Evolutionary conservation across 768 basidiomycete genomes (phyloP).

Genomic region (Hydnomerulius pinastri): DNA sequence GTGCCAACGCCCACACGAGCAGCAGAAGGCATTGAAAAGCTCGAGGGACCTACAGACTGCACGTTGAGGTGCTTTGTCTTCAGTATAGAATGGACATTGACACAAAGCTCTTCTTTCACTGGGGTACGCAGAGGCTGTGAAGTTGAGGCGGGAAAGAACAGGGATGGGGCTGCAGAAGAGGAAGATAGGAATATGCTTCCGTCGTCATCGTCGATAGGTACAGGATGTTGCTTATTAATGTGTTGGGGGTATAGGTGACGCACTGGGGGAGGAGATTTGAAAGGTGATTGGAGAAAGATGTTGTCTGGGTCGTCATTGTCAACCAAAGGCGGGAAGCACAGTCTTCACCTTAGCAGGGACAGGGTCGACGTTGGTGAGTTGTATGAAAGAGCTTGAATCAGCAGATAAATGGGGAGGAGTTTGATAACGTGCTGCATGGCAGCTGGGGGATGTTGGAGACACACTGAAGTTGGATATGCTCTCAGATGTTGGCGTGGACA

Average conservation of each 20-base stretch:
- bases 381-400: slow-evolving; percentile 34
- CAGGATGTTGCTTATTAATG: slow-evolving; percentile 33
- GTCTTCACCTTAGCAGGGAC: slow-evolving; percentile 55
- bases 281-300: slow-evolving; percentile 56
- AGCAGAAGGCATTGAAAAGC: slow-evolving; percentile 18
- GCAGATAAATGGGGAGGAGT: slow-evolving; percentile 36
- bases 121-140: slow-evolving; percentile 62
- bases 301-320: slow-evolving; percentile 44
- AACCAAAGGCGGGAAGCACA: slow-evolving; percentile 37
- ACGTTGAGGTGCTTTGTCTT: slow-evolving; percentile 34
- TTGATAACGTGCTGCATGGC: slow-evolving; percentile 31
- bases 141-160: slow-evolving; percentile 44
- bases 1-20: slow-evolving; percentile 49
- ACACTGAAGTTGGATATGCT: slow-evolving; percentile 37
- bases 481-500: slow-evolving; percentile 36
- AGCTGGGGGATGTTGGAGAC: slow-evolving; percentile 34
- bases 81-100: slow-evolving; percentile 44
- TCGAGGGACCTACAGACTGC: slow-evolving; percentile 3
- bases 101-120: slow-evolving; percentile 50
- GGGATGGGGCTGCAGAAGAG: slow-evolving; percentile 38
- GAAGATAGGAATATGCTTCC: slow-evolving; percentile 60
- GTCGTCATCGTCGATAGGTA: slow-evolving; percentile 50
- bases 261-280: slow-evolving; percentile 47
- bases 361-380: slow-evolving; percentile 66
- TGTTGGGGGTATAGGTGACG: slow-evolving; percentile 44